Base-by-base conservation (phyloP, 179 eudicot species). In the Pouteria campechiana region DNA sequence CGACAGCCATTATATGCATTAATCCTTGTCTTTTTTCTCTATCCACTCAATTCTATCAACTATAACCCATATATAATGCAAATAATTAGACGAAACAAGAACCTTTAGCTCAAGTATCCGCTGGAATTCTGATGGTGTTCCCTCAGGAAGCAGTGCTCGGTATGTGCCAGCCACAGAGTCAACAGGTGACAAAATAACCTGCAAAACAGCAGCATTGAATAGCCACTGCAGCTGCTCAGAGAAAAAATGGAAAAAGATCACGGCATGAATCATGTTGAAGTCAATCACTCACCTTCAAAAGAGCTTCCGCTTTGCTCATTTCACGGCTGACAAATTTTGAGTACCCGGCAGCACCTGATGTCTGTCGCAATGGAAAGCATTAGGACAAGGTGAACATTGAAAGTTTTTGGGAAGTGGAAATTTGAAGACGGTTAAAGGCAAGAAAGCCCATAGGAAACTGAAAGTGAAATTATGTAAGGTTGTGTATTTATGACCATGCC, bases 301-400 rank as follows among this genome's bases (percentile, higher is more conserved):
- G 75, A 35, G 97, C 97, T 73, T 89, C 97, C 33, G 97, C 97
- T 79, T 89, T 89, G 69, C 97, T 81, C 97, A 85, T 81, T 69
- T 89, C 97, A 44, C 93, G 89, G 68, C 83, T 79, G 14, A 89
- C 89, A 60, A 73, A 89, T 46, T 89, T 89, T 54, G 95, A 62
- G 70, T 89, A 89, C 63, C 82, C 73, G 38, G 83, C 71, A 60
- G 89, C 95, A 63, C 86, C 93, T 21, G 93, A 69, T 17, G 79
- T 73, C 95, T 89, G 68, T 6, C 43, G n/a, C n/a, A n/a, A n/a
- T n/a, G n/a, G n/a, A n/a, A n/a, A n/a, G n/a, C n/a, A n/a, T n/a
- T n/a, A n/a, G n/a, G n/a, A n/a, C n/a, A n/a, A n/a, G n/a, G n/a
- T n/a, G n/a, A n/a, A n/a, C n/a, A n/a, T n/a, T n/a, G n/a, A n/a